Base-by-base conservation (phyloP, 805 yeast species). In the Nakazawaea wyomingensis region DNA sequence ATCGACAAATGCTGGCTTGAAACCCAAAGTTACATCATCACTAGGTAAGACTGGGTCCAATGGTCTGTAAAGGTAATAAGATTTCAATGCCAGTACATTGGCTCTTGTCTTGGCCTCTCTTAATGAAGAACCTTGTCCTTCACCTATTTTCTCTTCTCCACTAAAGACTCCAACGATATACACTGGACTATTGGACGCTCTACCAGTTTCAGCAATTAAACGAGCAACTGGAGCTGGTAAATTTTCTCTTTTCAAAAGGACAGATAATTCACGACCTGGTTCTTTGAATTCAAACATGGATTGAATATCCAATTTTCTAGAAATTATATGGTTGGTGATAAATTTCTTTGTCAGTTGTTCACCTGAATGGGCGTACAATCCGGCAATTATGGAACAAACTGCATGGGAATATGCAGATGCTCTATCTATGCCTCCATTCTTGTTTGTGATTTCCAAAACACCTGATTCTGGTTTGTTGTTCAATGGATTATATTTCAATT, bases 101-200 rank as follows among this genome's bases (percentile, higher is more conserved):
- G 96, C 93, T 62, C 96, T 79, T 32, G 88, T 84, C 65, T 89
- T 86, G 28, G 97, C 96, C 65, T 93, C 98, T 50, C 76, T 78
- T 54, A 93, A 69, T 22, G 95, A 85, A 5, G 95, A 71, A 29
- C 98, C 99, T 57, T 85, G 88, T 33, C 96, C 96, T 64, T 93
- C 97, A 40, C 97, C 96, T 43, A 93, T 70, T 63, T 87, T 81
- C 50, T 79, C 78, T 11, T 72, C 71, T 28, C 96, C 98, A 45
- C 85, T 72, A 62, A 89, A 93, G 1, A 87, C 93, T 39, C 96
- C 98, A 27, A 91, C 95, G 11, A 91, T 84, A 53, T 78, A 93
- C 30, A 89, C 82, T 19, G 99, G 95, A 37, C 85, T 79, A 46
- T 77, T 74, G 3, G 96, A 79, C 54, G 72, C 69, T 64, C 99